Conservation (phyloP, 2,329 filamentous ascomycete species). For the Botrytis squamosa region DNA sequence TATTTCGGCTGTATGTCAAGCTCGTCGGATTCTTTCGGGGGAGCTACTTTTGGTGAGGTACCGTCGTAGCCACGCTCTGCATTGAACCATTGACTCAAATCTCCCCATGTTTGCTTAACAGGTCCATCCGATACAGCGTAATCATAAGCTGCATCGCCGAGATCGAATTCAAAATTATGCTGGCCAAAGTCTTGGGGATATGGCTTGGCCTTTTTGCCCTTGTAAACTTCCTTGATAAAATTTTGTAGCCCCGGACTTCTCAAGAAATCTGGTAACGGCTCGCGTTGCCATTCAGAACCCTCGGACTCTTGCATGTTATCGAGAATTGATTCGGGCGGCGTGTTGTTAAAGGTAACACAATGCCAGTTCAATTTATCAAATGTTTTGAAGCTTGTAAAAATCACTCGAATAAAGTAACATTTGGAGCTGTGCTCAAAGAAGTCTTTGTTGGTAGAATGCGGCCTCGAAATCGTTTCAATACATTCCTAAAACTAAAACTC, state of each 20-base stretch:
- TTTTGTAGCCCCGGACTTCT: neutral
- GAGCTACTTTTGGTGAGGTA: neutral
- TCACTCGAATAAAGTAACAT: neutral
- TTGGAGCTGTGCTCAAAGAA: constrained; percentile 1
- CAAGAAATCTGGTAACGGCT: neutral
- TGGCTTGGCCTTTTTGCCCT: neutral
- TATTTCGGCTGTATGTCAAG: neutral
- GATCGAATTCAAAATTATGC: neutral
- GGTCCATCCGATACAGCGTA: neutral
- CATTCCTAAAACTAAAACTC: constrained; percentile 9
- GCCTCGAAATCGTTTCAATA: neutral
- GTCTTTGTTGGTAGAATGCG: constrained; percentile 17
- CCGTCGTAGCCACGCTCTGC: neutral
- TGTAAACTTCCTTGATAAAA: neutral
- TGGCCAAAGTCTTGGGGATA: neutral
- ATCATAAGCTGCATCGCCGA: constrained; percentile 8
- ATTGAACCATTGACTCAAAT: neutral
- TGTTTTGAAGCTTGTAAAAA: neutral
- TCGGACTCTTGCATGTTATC: neutral
- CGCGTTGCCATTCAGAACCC: neutral
- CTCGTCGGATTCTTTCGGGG: neutral
- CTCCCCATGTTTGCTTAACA: neutral
- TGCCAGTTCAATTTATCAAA: neutral
- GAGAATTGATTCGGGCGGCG: neutral
- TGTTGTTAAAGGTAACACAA: neutral